Percentiles rank a stretch among this genome's conserved stretches.
These are phyloP conservation scores for Ogataea thermomethanolica DNA, from an alignment of 805 yeast genomes.

Conservation along the genomic window DNA sequence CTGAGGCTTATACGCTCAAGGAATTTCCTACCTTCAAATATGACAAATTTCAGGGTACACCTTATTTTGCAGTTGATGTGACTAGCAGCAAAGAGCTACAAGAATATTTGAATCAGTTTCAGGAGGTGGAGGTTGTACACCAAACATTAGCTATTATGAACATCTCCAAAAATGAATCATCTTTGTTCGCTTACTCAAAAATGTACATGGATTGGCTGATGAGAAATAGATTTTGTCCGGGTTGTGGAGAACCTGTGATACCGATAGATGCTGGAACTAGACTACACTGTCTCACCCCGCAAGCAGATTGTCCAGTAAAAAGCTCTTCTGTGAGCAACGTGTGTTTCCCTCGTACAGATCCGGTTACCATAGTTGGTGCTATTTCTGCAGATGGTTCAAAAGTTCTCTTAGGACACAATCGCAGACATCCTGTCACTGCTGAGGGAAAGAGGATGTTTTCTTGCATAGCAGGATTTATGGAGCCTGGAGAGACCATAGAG, in stretches of 20 bases:
- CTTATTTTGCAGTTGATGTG: constrained; percentile 62
- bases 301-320: constrained; percentile 35
- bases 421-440: constrained; percentile 46
- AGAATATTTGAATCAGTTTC: constrained; percentile 8
- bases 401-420: constrained; percentile 68
- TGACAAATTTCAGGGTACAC: constrained; percentile 55
- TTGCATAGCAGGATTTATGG: constrained; percentile 94
- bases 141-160: constrained; percentile 23
- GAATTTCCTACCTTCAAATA: constrained; percentile 11
- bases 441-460: constrained; percentile 54
- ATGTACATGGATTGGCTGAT: constrained; percentile 83
- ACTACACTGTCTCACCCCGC: constrained; percentile 38
- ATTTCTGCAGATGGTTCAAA: constrained; percentile 57
- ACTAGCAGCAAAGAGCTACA: constrained; percentile 28
- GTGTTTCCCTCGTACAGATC: constrained; percentile 89
- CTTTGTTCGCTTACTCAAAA: constrained; percentile 74
- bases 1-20: not conserved
- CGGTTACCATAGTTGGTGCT: constrained; percentile 80
- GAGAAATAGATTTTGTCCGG: constrained; percentile 76
- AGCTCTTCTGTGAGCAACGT: constrained; percentile 60
- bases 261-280: constrained; percentile 70
- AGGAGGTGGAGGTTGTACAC: constrained; percentile 4
- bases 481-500: constrained; percentile 90
- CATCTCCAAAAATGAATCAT: constrained; percentile 44
- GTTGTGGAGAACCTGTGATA: constrained; percentile 68